Base-by-base conservation (phyloP, 495 filamentous ascomycete species). In the Penicillium argentinense region DNA sequence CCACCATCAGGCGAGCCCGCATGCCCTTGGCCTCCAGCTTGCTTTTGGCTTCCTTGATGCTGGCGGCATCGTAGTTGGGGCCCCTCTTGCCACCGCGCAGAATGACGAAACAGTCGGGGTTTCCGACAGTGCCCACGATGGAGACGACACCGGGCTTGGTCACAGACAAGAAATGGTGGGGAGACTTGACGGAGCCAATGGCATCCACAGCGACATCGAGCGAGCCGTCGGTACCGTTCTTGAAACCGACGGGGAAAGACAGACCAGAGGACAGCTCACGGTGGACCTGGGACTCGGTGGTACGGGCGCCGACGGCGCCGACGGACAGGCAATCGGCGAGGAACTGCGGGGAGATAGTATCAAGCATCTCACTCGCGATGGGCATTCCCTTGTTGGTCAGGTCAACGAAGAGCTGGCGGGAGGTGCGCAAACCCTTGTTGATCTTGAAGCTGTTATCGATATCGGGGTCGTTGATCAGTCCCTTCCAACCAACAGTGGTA, bases 401-500 rank as follows among this genome's bases (percentile, higher is more conserved):
- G 63, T 97, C 91, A 26, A 96, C 88, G 64, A 96, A 99, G 48
- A 99, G 73, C 66, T 97, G 86, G 47, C 95, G 83, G 24, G 90
- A 89, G 21, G 86, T 74, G 36, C 88, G 83, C 63, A 99, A 67
- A 3, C 95, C 95, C 75, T 97, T 96, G 78, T 97, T 99, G 73
- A 99, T 97, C 68, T 96, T 84, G 81, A 97, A 97, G 68, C 86
- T 92, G 62, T 96, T 90, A 68, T 99, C 92, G 66, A 99, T 96
- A 54, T 97, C 91, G 6, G 95, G 95, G 71, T 99, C 95, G 67
- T 99, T 99, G 74, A 99, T 96, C 51, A 99, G 76, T 11, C 95
- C 95, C 73, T 99, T 99, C 95, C 95, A 99, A 42, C 95, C 95
- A 12, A 99, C 91, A 0, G 95, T 99, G 11, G 95, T 99, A 53